Evolutionary conservation across 805 yeast genomes (phyloP), one percentile per base, ranked within the genome.

Genomic region (Pichia insulana): DNA sequence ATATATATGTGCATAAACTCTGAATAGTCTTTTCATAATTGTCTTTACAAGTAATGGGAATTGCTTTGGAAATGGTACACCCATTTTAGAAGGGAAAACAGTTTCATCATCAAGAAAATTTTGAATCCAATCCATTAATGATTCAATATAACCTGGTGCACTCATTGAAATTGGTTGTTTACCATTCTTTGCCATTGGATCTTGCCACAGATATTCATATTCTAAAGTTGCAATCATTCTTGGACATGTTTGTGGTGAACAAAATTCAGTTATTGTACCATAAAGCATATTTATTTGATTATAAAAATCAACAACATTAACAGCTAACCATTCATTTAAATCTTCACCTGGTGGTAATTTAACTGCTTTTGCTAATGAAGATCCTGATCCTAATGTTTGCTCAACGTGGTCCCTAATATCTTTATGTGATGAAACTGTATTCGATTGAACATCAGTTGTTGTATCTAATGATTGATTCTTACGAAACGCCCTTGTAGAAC

Each of bases 171-270:
- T 76, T 0, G 98, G 97, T 47, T 81, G 78, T 54, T 74, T 74
- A 52, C 61, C 69, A 44, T 67, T 63, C 34, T 76, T 67, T 31
- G 58, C 59, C 50, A 68, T 68, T 8, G 84, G 71, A 54, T 89
- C 95, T 59, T 90, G 96, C 99, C 99, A 92, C 46, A 92, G 70
- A 57, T 92, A 92, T 62, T 92, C 98, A 58, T 88, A 90, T 65
- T 89, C 97, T 47, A 83, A 92, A 0, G 97, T 90, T 17, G 99
- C 99, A 44, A 85, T 89, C 99, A 92, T 92, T 45, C 92, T 69
- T 2, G 98, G 97, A 60, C 99, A 92, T 2, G 94, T 74, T n/a
- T 68, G 62, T 2, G 97, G 97, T 0, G 97, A 87, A 61, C 99
- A 92, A 57, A 92, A 89, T 64, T 88, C 96, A 1, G 97, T 90